These are phyloP conservation scores for Rhododendron ovatum DNA, from an alignment of 148 eudicot species.

Conservation along the genomic window DNA sequence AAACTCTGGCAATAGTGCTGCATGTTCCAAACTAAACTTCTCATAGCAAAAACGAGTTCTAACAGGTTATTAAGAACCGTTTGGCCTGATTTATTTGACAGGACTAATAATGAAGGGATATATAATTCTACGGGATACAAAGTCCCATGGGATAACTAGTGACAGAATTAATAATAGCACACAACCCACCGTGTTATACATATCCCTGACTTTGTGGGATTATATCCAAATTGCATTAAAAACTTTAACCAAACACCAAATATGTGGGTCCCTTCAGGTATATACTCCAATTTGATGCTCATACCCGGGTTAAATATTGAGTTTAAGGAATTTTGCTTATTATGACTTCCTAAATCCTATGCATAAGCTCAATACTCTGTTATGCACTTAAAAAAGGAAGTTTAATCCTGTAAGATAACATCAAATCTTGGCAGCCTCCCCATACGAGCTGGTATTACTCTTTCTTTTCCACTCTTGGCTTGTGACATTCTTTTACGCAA, in stretches of 20 bases:
- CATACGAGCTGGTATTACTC: background rate
- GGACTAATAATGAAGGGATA: background rate
- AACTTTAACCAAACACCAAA: background rate
- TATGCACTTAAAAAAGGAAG: background rate
- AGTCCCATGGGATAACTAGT: background rate
- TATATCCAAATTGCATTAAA: background rate
- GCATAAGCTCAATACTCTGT: background rate
- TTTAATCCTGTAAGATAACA: background rate
- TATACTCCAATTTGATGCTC: background rate
- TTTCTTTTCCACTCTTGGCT: background rate
- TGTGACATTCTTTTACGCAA: background rate
- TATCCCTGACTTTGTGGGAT: background rate
- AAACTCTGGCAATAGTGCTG: background rate
- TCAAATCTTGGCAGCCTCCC: background rate
- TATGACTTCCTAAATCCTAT: background rate
- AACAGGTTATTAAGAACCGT: background rate
- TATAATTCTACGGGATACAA: background rate
- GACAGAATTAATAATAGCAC: background rate
- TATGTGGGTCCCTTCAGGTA: background rate
- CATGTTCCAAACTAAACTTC: background rate
- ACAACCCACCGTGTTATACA: background rate
- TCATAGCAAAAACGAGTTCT: background rate
- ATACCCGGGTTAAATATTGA: background rate
- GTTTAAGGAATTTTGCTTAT: background rate
- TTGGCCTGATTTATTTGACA: background rate